Percentiles rank a stretch among this genome's conserved stretches.
Evolutionary conservation across 495 filamentous ascomycete genomes (phyloP).

Genomic region (Podospora australis): DNA sequence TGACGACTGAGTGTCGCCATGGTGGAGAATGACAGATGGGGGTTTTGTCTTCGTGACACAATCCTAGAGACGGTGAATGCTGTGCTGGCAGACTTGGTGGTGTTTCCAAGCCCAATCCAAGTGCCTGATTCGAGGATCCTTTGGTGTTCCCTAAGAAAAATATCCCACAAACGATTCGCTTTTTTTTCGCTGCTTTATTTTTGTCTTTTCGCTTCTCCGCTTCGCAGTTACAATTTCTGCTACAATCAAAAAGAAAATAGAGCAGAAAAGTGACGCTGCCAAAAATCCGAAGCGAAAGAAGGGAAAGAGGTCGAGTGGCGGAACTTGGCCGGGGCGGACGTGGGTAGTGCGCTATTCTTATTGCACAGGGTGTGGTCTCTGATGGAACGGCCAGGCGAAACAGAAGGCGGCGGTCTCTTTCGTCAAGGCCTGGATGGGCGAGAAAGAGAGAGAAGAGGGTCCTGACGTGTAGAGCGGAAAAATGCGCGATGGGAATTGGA

Average conservation of each 20-base stretch:
- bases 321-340: slow-evolving; percentile 5
- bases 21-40: slow-evolving; percentile 13
- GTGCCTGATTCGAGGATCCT: not conserved
- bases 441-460: no score
- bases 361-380: slow-evolving; percentile 21
- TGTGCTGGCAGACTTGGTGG: not conserved
- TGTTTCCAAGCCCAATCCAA: slow-evolving; percentile 3
- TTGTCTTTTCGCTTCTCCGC: not conserved
- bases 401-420: slow-evolving; percentile 14
- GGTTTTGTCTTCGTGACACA: slow-evolving; percentile 5
- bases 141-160: not conserved
- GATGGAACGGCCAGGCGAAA: not conserved
- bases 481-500: slow-evolving; percentile 9
- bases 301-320: slow-evolving; percentile 10
- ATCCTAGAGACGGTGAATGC: not conserved
- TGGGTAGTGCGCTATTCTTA: slow-evolving; percentile 27
- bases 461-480: not conserved
- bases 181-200: not conserved
- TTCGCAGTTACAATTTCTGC: not conserved
- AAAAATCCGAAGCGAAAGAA: slow-evolving; percentile 12
- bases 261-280: not conserved
- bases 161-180: not conserved
- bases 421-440: slow-evolving; percentile 7
- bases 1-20: slow-evolving; percentile 46
- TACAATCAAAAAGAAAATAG: not conserved